Evolutionary conservation across 2,329 filamentous ascomycete species (phyloP), one percentile per base, ranked within the genome.

Genomic region (Ophiocordyceps camponoti-leonardi): DNA sequence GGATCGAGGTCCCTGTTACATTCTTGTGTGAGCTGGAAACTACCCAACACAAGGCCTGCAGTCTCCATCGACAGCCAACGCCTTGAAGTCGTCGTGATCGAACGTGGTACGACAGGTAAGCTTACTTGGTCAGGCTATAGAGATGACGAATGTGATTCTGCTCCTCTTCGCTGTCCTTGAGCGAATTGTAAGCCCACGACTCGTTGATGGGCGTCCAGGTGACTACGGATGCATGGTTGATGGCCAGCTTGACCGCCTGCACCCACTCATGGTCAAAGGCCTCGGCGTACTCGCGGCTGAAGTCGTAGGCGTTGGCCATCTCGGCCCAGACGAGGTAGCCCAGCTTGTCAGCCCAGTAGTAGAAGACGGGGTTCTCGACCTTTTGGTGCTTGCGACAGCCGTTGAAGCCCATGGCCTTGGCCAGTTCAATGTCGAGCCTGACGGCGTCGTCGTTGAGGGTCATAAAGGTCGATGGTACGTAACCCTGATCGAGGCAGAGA

Each of bases 131-230:
- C 47, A 72, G 56, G 52, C 77, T 76, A 55, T 82, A 82, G 2
- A 83, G 65, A 16, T 71, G 67, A 19, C 77, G 71, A 43, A 83
- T 69, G 52, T 83, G 79, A 53, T 81, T 72, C 14, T 78, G 67
- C 58, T 83, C 77, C 46, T 73, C 66, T 7, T 68, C 61, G 46
- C 67, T 71, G 42, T 71, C 66, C 49, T 71, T 70, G 31, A 83
- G 64, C 33, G 70, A 66, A 0, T 73, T 68, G 52, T 83, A 83
- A 0, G 67, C 79, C 79, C 79, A 83, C 51, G 67, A 70, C 57
- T 72, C 61, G 51, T 83, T 83, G 42, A 78, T 71, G 0, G 77
- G 77, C 3, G 79, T 83, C 79, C 79, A 83, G 0, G 73, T 73
- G 6, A 83, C 67, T 22, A 83, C 63, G 8, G 66, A 75, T 0